Percentiles rank a stretch among this genome's conserved stretches.
phyloP scores from a whole-genome alignment of 352 stramenopile species.

The Globisporangium spiculum region DNA sequence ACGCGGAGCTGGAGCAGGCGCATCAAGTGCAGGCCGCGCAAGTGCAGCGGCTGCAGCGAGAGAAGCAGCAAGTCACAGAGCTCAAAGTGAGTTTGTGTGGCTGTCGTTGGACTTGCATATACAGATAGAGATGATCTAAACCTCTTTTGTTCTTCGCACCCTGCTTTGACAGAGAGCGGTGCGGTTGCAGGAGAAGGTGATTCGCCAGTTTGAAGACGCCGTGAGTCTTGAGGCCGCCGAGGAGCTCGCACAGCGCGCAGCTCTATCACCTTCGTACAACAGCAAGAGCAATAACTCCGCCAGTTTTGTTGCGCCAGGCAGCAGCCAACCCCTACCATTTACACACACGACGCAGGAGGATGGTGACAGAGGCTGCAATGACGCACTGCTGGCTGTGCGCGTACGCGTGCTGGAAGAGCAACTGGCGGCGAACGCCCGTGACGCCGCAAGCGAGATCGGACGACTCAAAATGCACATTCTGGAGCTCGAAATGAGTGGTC shows the following conservation, averaged over 20 bases:
- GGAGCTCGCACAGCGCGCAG: neutral
- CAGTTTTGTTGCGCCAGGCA: neutral
- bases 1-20: constrained; percentile 64
- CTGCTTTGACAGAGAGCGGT: constrained; percentile 46
- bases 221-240: constrained; percentile 36
- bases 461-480: constrained; percentile 59
- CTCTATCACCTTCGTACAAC: neutral
- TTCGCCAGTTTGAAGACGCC: constrained; percentile 69
- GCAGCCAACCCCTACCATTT: no score
- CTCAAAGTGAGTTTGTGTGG: constrained; percentile 35
- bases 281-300: neutral
- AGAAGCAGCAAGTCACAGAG: constrained; percentile 47
- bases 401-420: constrained; percentile 68
- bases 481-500: constrained; percentile 43
- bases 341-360: neutral
- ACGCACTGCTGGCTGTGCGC: constrained; percentile 39
- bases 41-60: constrained; percentile 64
- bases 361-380: neutral
- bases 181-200: constrained; percentile 77
- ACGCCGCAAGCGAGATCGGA: constrained; percentile 55
- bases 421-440: constrained; percentile 55
- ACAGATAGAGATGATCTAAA: neutral
- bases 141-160: neutral
- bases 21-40: constrained; percentile 64
- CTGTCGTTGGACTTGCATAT: neutral